Evolutionary conservation across 768 basidiomycete species (phyloP), one percentile per base, ranked within the genome.

Genomic region (Coprinellus micaceus): DNA sequence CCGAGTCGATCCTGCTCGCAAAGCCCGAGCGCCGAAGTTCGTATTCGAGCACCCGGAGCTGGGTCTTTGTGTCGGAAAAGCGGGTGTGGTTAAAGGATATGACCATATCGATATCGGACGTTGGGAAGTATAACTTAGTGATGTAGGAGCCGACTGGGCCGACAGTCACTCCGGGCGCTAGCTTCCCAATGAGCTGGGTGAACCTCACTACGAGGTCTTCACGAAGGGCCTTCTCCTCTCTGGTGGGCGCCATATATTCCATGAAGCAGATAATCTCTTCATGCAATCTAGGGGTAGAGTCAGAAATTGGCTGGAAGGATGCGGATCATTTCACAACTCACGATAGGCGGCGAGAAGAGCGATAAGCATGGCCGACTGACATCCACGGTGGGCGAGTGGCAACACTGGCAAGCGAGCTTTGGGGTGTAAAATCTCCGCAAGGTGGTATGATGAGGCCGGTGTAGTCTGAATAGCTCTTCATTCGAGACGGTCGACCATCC

Each of bases 51-150:
- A 39, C 30, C 13, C 22, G 29, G 28, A 33, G 25, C 13, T 33
- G 7, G 6, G 33, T 13, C 33, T 33, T 33, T 6, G 6, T 33
- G 33, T n/a, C n/a, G 13, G 33, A 33, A 6, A 33, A 33, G 33
- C 33, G 13, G 13, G 33, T 13, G 33, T 33, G n/a, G 7, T 13
- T 13, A 30, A 57, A 52, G 17, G 58, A 53, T 37, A 66, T 56
- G 17, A 64, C 63, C 64, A 68, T 66, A 47, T 68, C 66, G 54
- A 68, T 64, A 53, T 66, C 67, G 26, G 67, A 68, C 1, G 61
- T 66, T 1, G 67, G 67, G 24, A 64, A 53, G 51, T 57, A 63
- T 7, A 68, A 60, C n/a, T 63, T 66, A 5, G 66, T 66, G 17
- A 63, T 64, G 41, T 53, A 64, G 5, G 66, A 67, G 44, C 67